A percentile compares a stretch with the other conserved stretches of the same genome.
Evolutionary conservation across 2,329 filamentous ascomycete species (phyloP).

Genomic region (Apiospora malaysiana): DNA sequence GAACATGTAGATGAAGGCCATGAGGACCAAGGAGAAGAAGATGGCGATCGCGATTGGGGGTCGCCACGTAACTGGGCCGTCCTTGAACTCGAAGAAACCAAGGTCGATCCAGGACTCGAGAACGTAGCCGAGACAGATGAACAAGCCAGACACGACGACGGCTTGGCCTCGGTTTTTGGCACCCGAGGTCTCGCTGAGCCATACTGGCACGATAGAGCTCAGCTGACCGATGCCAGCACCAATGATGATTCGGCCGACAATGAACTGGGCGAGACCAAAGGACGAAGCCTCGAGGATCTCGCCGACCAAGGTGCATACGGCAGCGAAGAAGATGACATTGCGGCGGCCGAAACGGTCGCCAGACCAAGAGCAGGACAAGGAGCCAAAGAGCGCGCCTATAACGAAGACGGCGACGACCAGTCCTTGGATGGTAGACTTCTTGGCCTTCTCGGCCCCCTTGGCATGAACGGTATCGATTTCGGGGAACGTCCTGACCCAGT

Average conservation of each 20-base stretch:
- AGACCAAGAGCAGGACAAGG: conserved; percentile 43
- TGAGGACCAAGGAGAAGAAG: conserved; percentile 37
- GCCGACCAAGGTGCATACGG: conserved; percentile 48
- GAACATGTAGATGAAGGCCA: conserved; percentile 40
- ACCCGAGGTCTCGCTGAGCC: conserved; percentile 46
- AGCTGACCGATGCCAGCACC: conserved; percentile 47
- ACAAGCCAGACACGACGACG: conserved; percentile 45
- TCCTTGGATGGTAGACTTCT: conserved; percentile 45
- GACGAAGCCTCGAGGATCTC: conserved; percentile 48
- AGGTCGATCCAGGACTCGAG: conserved; percentile 53
- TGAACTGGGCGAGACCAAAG: conserved; percentile 47
- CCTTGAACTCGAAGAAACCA: conserved; percentile 45
- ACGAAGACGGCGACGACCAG: conserved; percentile 45
- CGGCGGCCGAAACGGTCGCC: conserved; percentile 49
- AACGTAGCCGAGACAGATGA: conserved; percentile 44
- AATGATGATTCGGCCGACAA: conserved; percentile 47
- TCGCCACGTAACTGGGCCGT: conserved; percentile 40
- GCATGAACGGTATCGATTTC: conserved; percentile 46
- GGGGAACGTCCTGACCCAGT: conserved; percentile 45
- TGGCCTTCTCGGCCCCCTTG: conserved; percentile 36
- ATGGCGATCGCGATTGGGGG: conserved; percentile 43
- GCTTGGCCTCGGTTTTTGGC: conserved; percentile 50
- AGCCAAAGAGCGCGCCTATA: conserved; percentile 44
- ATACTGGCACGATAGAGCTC: conserved; percentile 48
- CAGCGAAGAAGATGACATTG: conserved; percentile 47